Evolutionary conservation across 352 stramenopile genomes (phyloP).

Genomic region (Pythium utonaiense): DNA sequence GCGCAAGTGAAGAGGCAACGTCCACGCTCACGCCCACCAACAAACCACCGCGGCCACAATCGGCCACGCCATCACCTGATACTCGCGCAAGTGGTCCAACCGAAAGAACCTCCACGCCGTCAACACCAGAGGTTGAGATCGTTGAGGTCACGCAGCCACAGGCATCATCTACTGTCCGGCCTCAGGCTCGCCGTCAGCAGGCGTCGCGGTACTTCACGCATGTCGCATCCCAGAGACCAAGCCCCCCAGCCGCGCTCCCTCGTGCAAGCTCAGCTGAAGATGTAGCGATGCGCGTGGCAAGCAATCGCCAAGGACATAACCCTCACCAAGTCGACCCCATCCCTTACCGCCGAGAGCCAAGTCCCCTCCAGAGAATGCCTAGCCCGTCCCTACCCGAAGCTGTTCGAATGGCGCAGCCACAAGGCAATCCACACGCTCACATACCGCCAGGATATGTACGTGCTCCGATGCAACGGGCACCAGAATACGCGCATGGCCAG

Average conservation of each 20-base stretch:
- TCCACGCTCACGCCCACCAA: neutral
- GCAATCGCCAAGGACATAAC: neutral
- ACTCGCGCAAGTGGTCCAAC: neutral
- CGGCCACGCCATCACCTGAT: neutral
- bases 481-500: too few relatives aligned
- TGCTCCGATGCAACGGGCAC: too few relatives aligned
- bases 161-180: neutral
- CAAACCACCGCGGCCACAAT: neutral
- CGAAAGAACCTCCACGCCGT: neutral
- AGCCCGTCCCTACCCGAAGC: neutral
- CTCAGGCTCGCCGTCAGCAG: neutral
- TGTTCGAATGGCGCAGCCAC: neutral
- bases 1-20: neutral
- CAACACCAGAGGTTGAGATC: slow-evolving; percentile 4
- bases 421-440: neutral
- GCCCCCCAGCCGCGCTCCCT: neutral
- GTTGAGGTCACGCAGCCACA: neutral
- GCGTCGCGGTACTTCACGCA: neutral
- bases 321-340: neutral
- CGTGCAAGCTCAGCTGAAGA: neutral
- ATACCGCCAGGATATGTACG: neutral
- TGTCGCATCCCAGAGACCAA: neutral
- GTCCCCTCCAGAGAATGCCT: neutral
- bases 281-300: neutral
- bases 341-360: neutral